Evolutionary conservation across 371 early-diverging fungal genomes (phyloP), one percentile per base, ranked within the genome.

Genomic region (Zychaea mexicana): DNA sequence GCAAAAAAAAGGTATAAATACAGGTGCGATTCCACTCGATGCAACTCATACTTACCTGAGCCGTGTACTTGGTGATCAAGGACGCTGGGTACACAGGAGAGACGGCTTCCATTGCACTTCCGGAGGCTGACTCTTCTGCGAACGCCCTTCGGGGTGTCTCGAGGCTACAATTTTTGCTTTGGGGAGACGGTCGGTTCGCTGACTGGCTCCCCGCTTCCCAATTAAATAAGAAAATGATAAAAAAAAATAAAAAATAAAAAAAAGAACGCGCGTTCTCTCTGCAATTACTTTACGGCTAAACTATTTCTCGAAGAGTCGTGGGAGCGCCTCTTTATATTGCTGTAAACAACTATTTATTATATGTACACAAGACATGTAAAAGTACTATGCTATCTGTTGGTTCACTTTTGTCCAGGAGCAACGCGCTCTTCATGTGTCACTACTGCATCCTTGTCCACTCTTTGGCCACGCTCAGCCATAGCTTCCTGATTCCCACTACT

Each of bases 41-140:
- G 46, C 60, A 65, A 64, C 65, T 70, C 77, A 80, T 80, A 80
- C 80, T 80, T 80, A 80, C 80, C 80, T 80, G 80, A 73, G 77
- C 66, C 75, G 80, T 75, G 67, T 61, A 64, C 60, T 60, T 69
- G 72, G 75, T 71, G 73, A 74, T 77, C 80, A 70, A 57, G 66
- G 73, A 80, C 56, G 73, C 72, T 46, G 74, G 65, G 66, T 62
- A 64, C 58, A 74, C 73, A 71, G 77, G 61, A 64, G 55, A 63
- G 68, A 62, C 56, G 73, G 62, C 59, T 64, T 68, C 69, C 80
- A 77, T 77, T 80, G 77, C 77, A 77, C 77, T 58, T 53, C 59
- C 77, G 77, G 73, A 60, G 64, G 69, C 55, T 64, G 66, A 56
- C 64, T 52, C 42, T 67, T 66, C 75, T 75, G 72, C 80, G 80